These are phyloP conservation scores for Torulaspora gathmanii DNA, from an alignment of 805 yeast species.

Conservation along the genomic window DNA sequence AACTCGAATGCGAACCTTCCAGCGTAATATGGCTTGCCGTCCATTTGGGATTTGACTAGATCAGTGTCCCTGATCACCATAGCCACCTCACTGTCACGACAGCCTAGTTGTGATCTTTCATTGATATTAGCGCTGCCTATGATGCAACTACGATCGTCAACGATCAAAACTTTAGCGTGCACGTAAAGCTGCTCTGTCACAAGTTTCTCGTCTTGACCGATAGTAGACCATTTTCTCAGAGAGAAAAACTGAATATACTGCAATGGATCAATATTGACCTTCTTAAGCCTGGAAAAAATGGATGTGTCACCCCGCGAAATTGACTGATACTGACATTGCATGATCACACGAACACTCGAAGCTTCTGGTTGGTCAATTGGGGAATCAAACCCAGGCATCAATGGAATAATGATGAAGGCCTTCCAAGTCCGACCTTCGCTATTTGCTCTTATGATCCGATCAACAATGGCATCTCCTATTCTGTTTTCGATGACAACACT, in stretches of 20 bases:
- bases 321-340: slow-evolving; percentile 93
- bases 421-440: slow-evolving; percentile 75
- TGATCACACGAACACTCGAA: slow-evolving; percentile 88
- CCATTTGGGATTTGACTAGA: slow-evolving; percentile 63
- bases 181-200: slow-evolving; percentile 90
- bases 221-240: slow-evolving; percentile 89
- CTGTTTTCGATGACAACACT: slow-evolving; percentile 80
- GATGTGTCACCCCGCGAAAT: slow-evolving; percentile 87
- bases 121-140: slow-evolving; percentile 97
- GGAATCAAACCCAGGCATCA: slow-evolving; percentile 96
- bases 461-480: slow-evolving; percentile 94
- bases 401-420: slow-evolving; percentile 85
- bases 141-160: slow-evolving; percentile 87
- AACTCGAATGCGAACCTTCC: slow-evolving; percentile 86
- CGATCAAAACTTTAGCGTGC: slow-evolving; percentile 88
- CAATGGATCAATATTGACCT: slow-evolving; percentile 79
- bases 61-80: slow-evolving; percentile 81
- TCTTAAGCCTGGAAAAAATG: slow-evolving; percentile 74
- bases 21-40: slow-evolving; percentile 73
- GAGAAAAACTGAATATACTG: slow-evolving; percentile 90
- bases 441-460: slow-evolving; percentile 85
- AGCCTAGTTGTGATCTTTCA: slow-evolving; percentile 93
- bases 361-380: slow-evolving; percentile 93
- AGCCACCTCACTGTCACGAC: slow-evolving; percentile 91
- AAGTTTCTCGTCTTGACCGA: slow-evolving; percentile 67